Conservation (phyloP, 2,329 filamentous ascomycete genomes). For the Penicillium sp. region DNA sequence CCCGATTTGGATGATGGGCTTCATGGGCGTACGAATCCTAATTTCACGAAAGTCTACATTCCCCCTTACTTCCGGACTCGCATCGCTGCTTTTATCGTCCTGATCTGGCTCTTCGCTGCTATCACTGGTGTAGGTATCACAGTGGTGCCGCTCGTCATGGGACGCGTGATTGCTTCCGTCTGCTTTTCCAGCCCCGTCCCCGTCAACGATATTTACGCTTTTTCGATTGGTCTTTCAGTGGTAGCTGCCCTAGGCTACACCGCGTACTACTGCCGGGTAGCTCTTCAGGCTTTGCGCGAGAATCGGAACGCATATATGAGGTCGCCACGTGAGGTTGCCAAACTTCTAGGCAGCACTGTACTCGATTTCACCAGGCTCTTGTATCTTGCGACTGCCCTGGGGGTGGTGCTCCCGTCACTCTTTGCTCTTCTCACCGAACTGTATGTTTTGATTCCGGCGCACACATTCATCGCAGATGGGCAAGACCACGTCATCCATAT, state of each 20-base stretch:
- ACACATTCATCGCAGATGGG: constrained; percentile 59
- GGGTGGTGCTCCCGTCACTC: constrained; percentile 73
- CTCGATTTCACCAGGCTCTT: constrained; percentile 48
- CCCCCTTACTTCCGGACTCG: constrained; percentile 78
- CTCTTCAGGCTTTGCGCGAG: constrained; percentile 19
- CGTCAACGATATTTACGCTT: constrained; percentile 94
- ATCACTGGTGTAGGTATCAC: constrained; percentile 79
- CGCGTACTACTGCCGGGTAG: constrained; percentile 43
- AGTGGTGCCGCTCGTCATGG: constrained; percentile 78
- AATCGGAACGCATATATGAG: constrained; percentile 24
- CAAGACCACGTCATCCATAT: constrained; percentile 58
- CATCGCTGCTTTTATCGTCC: constrained; percentile 77
- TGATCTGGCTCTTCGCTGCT: constrained; percentile 91
- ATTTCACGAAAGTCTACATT: constrained; percentile 69
- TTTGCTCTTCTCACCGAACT: constrained; percentile 77
- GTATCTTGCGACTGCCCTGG: constrained; percentile 71
- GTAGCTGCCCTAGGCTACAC: constrained; percentile 64
- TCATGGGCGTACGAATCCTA: constrained; percentile 54
- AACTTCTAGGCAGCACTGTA: constrained; percentile 12
- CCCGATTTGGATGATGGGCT: constrained; percentile 50
- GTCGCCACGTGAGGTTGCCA: constrained; percentile 26
- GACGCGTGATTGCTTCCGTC: constrained; percentile 67
- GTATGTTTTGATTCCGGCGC: constrained; percentile 79
- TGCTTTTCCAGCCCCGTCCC: constrained; percentile 65
- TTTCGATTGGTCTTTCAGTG: constrained; percentile 81